Base-by-base conservation (phyloP, 306 rosid genomes). In the Rosa multiflora region DNA sequence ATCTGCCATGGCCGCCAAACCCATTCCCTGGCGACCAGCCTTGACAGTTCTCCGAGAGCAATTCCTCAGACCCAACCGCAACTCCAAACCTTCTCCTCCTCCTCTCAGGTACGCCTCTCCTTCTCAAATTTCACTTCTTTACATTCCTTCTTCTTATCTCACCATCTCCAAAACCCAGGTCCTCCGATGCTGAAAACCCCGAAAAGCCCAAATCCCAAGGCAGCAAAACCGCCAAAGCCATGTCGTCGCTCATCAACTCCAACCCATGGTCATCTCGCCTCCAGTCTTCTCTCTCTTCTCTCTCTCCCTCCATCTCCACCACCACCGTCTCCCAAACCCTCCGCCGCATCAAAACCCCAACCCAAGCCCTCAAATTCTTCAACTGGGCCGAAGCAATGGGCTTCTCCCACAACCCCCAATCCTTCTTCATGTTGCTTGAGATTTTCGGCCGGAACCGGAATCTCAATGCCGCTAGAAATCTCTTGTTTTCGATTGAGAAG, bases 401-500 rank as follows among this genome's bases (percentile, higher is more conserved):
- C 44, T 90, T 85, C 76, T 56, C 89, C 66, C 97, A 90, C 87
- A 49, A 42, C 46, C 81, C 63, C 37, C 90, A 86, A 48, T 85
- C 90, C 10, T 90, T 86, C 87, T 94, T 86, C 83, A 23, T 77
- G 49, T 88, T 94, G 89, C 67, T 93, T 4, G 86, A 89, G 75
- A 85, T 88, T 23, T 47, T 93, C 73, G 95, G 97, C 58, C 84
- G 87, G 8, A 46, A 73, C 23, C 81, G 91, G 74, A 87, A 85
- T 83, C 92, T 91, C 67, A 93, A 91, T 69, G 83, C 78, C 1
- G 97, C 98, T 23, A 75, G 98, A 29, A 91, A 91, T 83, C 89
- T 93, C 13, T 59, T 93, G 62, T 90, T 88, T 64, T 93, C 98
- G 2, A 90, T 91, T 29, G 91, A 90, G 77, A 88, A 72, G 69